Conservation (phyloP, 2,329 filamentous ascomycete genomes). For the Diplodia scrobiculata region DNA sequence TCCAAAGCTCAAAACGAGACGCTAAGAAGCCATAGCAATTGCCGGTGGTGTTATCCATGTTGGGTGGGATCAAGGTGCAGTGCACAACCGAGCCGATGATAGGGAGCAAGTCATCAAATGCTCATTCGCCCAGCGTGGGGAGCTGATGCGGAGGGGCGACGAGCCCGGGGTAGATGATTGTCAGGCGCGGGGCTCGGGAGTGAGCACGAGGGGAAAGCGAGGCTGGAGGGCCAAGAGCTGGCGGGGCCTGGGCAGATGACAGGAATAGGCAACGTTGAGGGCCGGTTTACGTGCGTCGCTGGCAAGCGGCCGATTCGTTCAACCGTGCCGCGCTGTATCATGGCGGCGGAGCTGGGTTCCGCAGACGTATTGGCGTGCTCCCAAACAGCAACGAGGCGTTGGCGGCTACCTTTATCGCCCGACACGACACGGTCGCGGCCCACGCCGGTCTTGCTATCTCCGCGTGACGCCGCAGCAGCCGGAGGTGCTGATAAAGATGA, state of each 20-base stretch:
- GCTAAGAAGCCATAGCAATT: not conserved
- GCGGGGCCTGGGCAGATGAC: slow-evolving; percentile 6
- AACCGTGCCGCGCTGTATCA: slow-evolving; percentile 7
- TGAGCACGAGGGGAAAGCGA: slow-evolving; percentile 8
- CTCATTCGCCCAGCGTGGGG: too few relatives aligned
- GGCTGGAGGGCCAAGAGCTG: slow-evolving; percentile 17
- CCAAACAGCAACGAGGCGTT: too few relatives aligned
- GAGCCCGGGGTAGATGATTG: not conserved
- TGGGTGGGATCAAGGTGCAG: not conserved
- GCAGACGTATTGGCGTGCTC: too few relatives aligned
- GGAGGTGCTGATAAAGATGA: not conserved
- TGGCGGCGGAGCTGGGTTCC: not conserved
- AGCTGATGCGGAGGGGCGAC: not conserved
- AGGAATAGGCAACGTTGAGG: not conserved
- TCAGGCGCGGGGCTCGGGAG: not conserved
- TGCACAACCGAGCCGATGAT: not conserved
- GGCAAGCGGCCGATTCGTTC: slow-evolving; percentile 1
- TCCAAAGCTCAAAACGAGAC: not conserved
- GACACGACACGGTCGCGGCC: slow-evolving; percentile 6
- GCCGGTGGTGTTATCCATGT: slow-evolving; percentile 12
- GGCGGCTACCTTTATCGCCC: not conserved
- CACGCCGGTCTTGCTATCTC: not conserved
- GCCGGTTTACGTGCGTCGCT: not conserved
- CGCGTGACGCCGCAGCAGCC: slow-evolving; percentile 2
- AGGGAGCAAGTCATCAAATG: not conserved